Percentiles rank a stretch among this genome's conserved stretches.
Conservation (phyloP, 202 grass and related monocot genomes). For the Elaeis oleifera region DNA sequence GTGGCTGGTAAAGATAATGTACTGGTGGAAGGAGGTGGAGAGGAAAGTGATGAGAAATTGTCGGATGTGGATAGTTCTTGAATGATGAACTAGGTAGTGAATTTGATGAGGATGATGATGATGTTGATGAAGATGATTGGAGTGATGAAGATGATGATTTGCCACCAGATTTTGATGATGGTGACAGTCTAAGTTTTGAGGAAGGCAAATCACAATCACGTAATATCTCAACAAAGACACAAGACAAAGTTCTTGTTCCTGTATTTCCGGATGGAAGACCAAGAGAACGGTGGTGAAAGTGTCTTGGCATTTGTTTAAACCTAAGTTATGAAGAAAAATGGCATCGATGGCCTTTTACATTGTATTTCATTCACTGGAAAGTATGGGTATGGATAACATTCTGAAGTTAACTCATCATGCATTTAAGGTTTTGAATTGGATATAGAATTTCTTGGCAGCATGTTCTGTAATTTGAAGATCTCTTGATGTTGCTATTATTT, state of each 20-base stretch:
- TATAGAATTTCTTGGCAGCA: too few species aligned
- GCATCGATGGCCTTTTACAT: too few species aligned
- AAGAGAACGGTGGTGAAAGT: slow-evolving; percentile 68
- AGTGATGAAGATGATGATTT: slow-evolving; percentile 59
- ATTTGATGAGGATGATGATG: slow-evolving; percentile 29
- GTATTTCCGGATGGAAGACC: slow-evolving; percentile 68
- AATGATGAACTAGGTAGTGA: slow-evolving; percentile 42
- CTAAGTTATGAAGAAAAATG: too few species aligned
- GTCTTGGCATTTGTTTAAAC: too few species aligned
- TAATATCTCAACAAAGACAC: slow-evolving; percentile 15
- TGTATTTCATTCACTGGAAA: too few species aligned
- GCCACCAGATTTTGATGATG: slow-evolving; percentile 61
- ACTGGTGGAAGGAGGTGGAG: background rate
- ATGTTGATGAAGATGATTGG: slow-evolving; percentile 60
- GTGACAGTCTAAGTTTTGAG: slow-evolving; percentile 22
- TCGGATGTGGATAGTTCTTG: slow-evolving; percentile 72
- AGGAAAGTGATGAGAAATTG: slow-evolving; percentile 39
- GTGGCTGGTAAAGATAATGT: slow-evolving; percentile 31
- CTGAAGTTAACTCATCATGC: too few species aligned
- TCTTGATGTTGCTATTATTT: too few species aligned
- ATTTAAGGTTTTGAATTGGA: too few species aligned
- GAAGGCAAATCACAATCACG: slow-evolving; percentile 20
- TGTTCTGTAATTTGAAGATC: too few species aligned
- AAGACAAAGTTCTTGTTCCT: slow-evolving; percentile 31
- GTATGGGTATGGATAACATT: too few species aligned